Base-by-base conservation (phyloP, 164 flowering plant genomes). In the Magnolia changhungtana region DNA sequence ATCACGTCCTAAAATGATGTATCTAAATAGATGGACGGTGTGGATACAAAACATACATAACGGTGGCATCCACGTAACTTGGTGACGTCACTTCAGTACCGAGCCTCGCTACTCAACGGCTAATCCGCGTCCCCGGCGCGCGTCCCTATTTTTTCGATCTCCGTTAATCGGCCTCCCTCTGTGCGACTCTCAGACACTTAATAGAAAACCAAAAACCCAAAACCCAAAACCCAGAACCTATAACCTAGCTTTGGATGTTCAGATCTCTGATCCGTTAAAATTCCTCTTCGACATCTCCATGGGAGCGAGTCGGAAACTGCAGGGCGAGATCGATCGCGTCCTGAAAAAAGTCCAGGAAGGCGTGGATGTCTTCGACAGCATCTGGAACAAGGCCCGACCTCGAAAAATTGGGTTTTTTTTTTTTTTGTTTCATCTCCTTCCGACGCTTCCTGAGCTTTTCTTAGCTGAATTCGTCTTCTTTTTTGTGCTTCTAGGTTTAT, bases 311-410 rank as follows among this genome's bases (percentile, higher is more conserved):
- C 85, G 99, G 55, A 96, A 96, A 81, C 84, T 96, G 23, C 98
- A 94, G 78, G 98, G 98, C 14, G 99, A 96, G 88, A 96, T 96
- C 81, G 99, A 96, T 85, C 92, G 99, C 18, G 99, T 96, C 18
- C 82, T 96, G 74, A 96, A 96, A 84, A 96, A 94, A 82, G 99
- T 96, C 71, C 98, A 96, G 49, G 99, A 96, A 78, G 99, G 99
- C 64, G 99, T 96, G 20, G 98, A 96, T 29, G 92, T 96, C 52
- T 96, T 96, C 76, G 98, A 96, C 65, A 92, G 96, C 83, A 94
- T 96, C 61, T 96, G 98, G 99, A 96, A 93, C 87, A 96, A 96
- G 97, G 99, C 92, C 49, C 2, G 13, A 27, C 7, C 9, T 61
- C 55, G 51, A 16, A 11, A 14, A 19, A 14, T 58, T 16, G 31